Evolutionary conservation across 2,329 filamentous ascomycete species (phyloP), one percentile per base, ranked within the genome.

Genomic region (Colletotrichum camelliae): DNA sequence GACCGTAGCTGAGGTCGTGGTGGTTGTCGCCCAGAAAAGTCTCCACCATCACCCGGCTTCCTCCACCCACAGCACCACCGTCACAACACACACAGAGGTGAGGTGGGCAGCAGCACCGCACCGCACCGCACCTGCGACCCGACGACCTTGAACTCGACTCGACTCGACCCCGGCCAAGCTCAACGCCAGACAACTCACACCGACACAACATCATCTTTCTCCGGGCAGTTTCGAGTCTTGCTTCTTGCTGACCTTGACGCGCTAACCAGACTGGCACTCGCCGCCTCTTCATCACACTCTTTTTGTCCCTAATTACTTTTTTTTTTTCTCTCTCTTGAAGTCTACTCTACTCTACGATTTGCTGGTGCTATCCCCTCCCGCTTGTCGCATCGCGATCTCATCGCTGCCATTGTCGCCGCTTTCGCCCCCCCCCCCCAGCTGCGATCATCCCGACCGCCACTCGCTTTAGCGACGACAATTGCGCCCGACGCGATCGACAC

Each of bases 141-240:
- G 58, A 55, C 64, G 12, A 29, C 43, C n/a, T 48, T 48, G n/a
- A 48, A 33, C 52, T 43, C 33, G 35, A 62, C 62, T 57, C 68
- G 24, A 52, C 13, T 52, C 43, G 29, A 73, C 64, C 74, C 74
- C 48, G 70, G 74, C 70, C 48, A 60, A 58, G 64, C 70, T 76
- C 74, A 74, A 76, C 65, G 64, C 73, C 73, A 69, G 74, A 70
- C 74, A 74, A 74, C 74, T 76, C 74, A 76, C 74, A 76, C 74
- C 74, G 74, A 76, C 74, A 73, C 58, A 48, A 69, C 65, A 64
- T 65, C 62, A 73, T 64, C 37, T 69, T 60, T 58, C 65, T 58
- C 43, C 70, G 58, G 68, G 64, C 62, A 76, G 60, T 65, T 76
- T 69, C 67, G 52, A 62, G 33, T 64, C 67, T 65, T 48, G 43